phyloP scores from a whole-genome alignment of 768 basidiomycete genomes.

The Macrolepiota fuliginosa region DNA sequence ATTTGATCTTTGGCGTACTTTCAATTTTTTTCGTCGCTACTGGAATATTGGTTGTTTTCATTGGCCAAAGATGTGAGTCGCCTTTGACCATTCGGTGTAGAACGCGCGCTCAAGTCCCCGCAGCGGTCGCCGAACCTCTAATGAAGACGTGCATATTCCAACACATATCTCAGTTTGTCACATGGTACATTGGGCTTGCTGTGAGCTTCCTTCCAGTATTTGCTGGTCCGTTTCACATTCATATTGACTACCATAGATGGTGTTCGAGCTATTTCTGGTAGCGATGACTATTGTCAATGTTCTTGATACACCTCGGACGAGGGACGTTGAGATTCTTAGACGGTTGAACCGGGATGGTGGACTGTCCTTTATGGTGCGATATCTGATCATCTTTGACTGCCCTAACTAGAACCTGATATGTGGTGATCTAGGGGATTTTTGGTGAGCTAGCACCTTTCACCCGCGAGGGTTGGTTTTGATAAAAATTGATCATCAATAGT shows the following conservation, averaged over 20 bases:
- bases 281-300: conserved; percentile 4
- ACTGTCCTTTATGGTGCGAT: conserved; percentile 1
- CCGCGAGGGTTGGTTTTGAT: neutral
- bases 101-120: neutral
- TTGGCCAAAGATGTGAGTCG: neutral
- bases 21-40: neutral
- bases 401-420: neutral
- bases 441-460: neutral
- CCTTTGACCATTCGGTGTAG: no score
- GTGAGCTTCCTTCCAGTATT: neutral
- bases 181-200: conserved; percentile 1
- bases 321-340: neutral
- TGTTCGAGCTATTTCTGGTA: conserved; percentile 8
- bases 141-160: neutral
- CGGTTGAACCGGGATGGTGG: conserved; percentile 7
- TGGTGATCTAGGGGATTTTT: neutral
- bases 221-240: neutral
- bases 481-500: neutral
- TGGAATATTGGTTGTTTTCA: neutral
- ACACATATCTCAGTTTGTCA: neutral
- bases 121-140: neutral
- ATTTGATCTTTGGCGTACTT: neutral
- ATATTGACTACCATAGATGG: neutral
- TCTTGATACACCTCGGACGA: conserved; percentile 3
- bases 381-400: no score